phyloP scores from a whole-genome alignment of 306 rosid genomes.

The Oxytropis ochrocephala region DNA sequence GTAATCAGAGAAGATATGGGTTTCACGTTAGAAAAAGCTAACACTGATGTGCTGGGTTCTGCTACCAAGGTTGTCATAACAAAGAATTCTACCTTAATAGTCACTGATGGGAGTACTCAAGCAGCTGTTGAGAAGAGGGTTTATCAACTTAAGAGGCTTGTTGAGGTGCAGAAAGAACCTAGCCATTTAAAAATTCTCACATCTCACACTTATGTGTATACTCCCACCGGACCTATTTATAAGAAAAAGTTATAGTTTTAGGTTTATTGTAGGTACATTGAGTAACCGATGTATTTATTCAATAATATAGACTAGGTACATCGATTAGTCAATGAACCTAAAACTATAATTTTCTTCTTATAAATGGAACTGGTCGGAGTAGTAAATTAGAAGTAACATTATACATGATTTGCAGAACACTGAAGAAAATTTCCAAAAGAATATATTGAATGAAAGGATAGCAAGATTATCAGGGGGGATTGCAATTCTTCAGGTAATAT shows the following conservation, averaged over 20 bases:
- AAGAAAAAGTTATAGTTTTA: too few species aligned
- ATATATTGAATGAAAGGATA: conserved; percentile 73
- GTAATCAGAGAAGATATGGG: conserved; percentile 87
- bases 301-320: too few species aligned
- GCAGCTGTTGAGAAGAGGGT: conserved; percentile 65
- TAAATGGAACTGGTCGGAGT: too few species aligned
- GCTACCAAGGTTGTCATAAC: conserved; percentile 74
- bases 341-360: too few species aligned
- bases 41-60: conserved; percentile 50
- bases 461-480: conserved; percentile 83
- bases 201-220: not conserved
- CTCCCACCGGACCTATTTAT: too few species aligned
- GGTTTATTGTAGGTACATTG: too few species aligned
- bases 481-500: conserved; percentile 77
- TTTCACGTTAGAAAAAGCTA: conserved; percentile 61
- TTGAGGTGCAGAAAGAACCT: conserved; percentile 46
- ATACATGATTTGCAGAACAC: conserved; percentile 53
- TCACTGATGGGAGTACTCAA: conserved; percentile 70
- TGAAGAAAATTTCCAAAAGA: conserved; percentile 70
- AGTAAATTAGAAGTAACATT: not conserved
- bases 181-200: not conserved
- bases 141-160: conserved; percentile 53
- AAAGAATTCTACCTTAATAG: conserved; percentile 72
- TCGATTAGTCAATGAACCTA: too few species aligned
- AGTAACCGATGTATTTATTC: too few species aligned